Conservation (phyloP, 148 eudicot species). For the Rhododendron ovatum region DNA sequence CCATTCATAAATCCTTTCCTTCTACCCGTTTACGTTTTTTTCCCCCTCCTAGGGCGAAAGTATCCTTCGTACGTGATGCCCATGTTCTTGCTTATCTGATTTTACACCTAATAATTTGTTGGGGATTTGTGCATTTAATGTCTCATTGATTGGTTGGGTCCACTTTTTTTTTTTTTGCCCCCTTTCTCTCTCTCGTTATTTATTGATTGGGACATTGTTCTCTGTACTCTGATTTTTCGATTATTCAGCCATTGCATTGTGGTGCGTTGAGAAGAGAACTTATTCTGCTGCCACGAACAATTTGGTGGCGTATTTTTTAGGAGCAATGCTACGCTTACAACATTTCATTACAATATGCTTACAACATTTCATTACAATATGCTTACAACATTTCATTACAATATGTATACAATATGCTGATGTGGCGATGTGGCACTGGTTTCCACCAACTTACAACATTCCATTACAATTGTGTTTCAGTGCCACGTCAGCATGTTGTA, state of each 20-base stretch:
- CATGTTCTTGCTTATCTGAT: conserved; percentile 11
- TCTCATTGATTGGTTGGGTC: conserved; percentile 8
- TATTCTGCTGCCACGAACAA: neutral
- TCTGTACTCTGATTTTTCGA: neutral
- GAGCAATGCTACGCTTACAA: no score
- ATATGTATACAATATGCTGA: no score
- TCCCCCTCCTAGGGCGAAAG: conserved; percentile 6
- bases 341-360: no score
- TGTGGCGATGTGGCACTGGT: no score
- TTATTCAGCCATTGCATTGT: neutral
- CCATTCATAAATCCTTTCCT: neutral
- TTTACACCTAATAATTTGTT: conserved; percentile 14
- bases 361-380: no score
- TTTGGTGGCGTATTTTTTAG: neutral
- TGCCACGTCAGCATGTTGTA: no score
- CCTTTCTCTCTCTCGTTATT: neutral
- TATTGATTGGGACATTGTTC: neutral
- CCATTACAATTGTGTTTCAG: no score
- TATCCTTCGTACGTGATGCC: conserved; percentile 16
- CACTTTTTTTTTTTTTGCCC: neutral
- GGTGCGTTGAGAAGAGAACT: neutral
- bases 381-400: no score
- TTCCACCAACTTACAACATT: no score
- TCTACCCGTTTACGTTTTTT: neutral
- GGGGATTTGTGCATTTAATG: conserved; percentile 24